A percentile compares a stretch with the other conserved stretches of the same genome.
These are phyloP conservation scores for Umbelopsis sp. DNA, from an alignment of 371 early-diverging fungal genomes.

Conservation along the genomic window DNA sequence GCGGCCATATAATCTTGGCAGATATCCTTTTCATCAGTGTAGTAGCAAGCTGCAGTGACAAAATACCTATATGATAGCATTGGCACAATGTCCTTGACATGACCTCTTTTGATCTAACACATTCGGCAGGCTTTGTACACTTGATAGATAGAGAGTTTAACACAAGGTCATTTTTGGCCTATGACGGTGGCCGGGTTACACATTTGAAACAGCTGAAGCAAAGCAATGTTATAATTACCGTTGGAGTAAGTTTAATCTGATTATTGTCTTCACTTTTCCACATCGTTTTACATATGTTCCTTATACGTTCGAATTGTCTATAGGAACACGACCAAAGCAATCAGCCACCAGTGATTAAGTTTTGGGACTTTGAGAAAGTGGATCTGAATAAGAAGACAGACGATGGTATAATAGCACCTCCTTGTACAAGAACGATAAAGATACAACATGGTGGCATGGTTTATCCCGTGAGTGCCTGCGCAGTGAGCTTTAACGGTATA, in stretches of 20 bases:
- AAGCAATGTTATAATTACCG: constrained; percentile 69
- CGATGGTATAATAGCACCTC: constrained; percentile 58
- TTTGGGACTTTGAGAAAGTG: constrained; percentile 82
- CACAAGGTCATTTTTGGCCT: constrained; percentile 74
- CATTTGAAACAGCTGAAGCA: constrained; percentile 81
- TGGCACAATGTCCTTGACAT: constrained; percentile 5
- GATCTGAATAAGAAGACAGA: constrained; percentile 46
- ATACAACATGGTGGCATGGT: constrained; percentile 76
- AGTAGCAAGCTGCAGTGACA: background rate
- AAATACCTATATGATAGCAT: background rate
- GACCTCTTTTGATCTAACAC: constrained; percentile 40
- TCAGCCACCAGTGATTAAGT: constrained; percentile 63
- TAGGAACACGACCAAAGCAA: constrained; percentile 59
- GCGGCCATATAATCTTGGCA: constrained; percentile 59
- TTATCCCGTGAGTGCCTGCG: constrained; percentile 57
- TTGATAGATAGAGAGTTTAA: constrained; percentile 71
- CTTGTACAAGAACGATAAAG: constrained; percentile 68
- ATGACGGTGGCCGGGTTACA: constrained; percentile 72
- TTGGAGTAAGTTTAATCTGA: constrained; percentile 60
- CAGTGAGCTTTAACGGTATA: no score
- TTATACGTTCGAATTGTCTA: background rate
- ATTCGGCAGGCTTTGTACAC: constrained; percentile 61
- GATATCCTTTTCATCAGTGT: constrained; percentile 48
- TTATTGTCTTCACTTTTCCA: background rate
- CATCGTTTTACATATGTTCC: constrained; percentile 25